A percentile compares a stretch with the other conserved stretches of the same genome.
These are phyloP conservation scores for Linum lewisii DNA, from an alignment of 345 rosid species.

Conservation along the genomic window DNA sequence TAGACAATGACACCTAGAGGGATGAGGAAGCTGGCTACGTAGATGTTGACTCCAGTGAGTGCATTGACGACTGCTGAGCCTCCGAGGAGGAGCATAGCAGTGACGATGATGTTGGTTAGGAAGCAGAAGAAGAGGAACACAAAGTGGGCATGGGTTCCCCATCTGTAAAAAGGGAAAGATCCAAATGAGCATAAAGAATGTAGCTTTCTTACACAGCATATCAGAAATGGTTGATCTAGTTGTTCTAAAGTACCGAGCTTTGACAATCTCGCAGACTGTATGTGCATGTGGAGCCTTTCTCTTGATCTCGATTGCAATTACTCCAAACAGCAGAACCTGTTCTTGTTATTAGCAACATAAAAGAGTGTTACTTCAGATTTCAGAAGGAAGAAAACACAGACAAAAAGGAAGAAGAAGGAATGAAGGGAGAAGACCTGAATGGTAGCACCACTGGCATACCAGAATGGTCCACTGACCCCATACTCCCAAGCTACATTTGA, in stretches of 20 bases:
- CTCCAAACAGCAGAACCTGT: slow-evolving; percentile 80
- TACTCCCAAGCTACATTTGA: slow-evolving; percentile 94
- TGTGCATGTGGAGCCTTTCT: slow-evolving; percentile 94
- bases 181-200: too few relatives aligned
- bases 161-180: slow-evolving; percentile 29
- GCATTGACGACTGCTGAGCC: slow-evolving; percentile 96
- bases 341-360: too few relatives aligned
- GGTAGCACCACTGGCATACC: slow-evolving; percentile 97
- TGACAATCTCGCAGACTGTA: slow-evolving; percentile 85
- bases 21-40: slow-evolving; percentile 83
- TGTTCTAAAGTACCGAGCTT: slow-evolving; percentile 54
- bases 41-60: slow-evolving; percentile 74
- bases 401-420: neutral
- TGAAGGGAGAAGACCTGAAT: slow-evolving; percentile 81
- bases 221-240: neutral
- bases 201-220: too few relatives aligned
- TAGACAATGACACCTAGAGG: slow-evolving; percentile 87
- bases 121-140: slow-evolving; percentile 84
- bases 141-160: slow-evolving; percentile 81
- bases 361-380: too few relatives aligned
- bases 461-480: slow-evolving; percentile 92
- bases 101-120: slow-evolving; percentile 64
- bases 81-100: slow-evolving; percentile 89
- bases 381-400: too few relatives aligned
- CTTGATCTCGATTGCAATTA: slow-evolving; percentile 94